These are phyloP conservation scores for Halophytophthora batemanensis DNA, from an alignment of 352 stramenopile genomes.

Conservation along the genomic window DNA sequence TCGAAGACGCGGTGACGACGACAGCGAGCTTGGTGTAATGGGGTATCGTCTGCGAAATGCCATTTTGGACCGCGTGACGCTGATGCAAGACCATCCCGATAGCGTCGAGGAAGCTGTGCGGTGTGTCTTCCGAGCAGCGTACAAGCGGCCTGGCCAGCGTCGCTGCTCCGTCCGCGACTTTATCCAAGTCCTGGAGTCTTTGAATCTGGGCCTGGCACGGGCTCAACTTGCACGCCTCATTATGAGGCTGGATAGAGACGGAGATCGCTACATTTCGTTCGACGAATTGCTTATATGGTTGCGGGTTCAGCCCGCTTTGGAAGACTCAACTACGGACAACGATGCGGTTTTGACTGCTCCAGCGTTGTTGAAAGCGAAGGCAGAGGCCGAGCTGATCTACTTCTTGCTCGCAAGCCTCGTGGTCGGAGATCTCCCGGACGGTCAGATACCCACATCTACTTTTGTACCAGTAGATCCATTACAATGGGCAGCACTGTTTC, in stretches of 20 bases:
- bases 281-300: constrained; percentile 71
- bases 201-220: constrained; percentile 42
- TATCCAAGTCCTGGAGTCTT: constrained; percentile 25
- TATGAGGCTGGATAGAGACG: constrained; percentile 48
- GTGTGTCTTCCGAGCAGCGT: constrained; percentile 48
- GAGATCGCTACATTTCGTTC: constrained; percentile 58
- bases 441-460: neutral
- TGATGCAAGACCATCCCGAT: constrained; percentile 28
- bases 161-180: constrained; percentile 37
- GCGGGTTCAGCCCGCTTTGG: constrained; percentile 20
- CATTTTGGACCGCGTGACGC: constrained; percentile 37
- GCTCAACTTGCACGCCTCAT: constrained; percentile 54
- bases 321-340: too few species aligned
- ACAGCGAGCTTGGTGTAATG: constrained; percentile 43
- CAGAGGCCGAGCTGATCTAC: constrained; percentile 15
- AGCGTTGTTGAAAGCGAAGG: constrained; percentile 11
- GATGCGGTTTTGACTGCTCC: neutral
- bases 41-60: constrained; percentile 41
- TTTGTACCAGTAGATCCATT: neutral
- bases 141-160: constrained; percentile 19
- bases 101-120: constrained; percentile 55
- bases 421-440: neutral
- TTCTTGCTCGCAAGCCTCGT: constrained; percentile 19
- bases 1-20: constrained; percentile 12
- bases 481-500: constrained; percentile 34